Evolutionary conservation across 352 stramenopile genomes (phyloP), one percentile per base, ranked within the genome.

Genomic region (Phytophthora capsici): DNA sequence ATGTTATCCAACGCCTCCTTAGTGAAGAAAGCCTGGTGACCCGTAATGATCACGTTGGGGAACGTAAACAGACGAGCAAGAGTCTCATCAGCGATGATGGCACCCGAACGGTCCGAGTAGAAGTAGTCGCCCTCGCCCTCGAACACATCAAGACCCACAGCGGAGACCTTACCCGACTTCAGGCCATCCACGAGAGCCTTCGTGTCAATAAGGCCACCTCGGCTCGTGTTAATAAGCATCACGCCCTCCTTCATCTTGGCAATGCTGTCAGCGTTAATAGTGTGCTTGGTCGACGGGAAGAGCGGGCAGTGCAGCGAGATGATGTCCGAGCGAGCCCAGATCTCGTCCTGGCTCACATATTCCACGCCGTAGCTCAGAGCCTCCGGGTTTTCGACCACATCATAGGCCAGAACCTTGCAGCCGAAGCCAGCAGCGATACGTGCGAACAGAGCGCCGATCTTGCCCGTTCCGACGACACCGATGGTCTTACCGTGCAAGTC

Each of bases 161-260:
- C 63, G 16, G 77, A 77, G 41, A 98, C 89, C 49, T 95, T 89
- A 44, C 85, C 75, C 12, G 72, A 76, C 65, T 96, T 86, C 32
- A 98, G 77, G 13, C 83, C 89, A 40, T 83, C 63, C 22, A 97
- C 78, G 0, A 98, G 67, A 6, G 88, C 84, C 10, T 77, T 79
- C 14, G 89, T 97, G 62, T 97, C 84, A 34, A 97, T 86, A 6
- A 97, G 66, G 14, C 85, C 89, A 48, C 93, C 91, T 54, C 90
- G 89, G 23, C 83, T 92, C 12, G 89, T 96, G 67, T 98, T 98
- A 65, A 98, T 97, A 10, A 98, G 65, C 63, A 95, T 86, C 3
- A 97, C 88, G 14, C 82, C 75, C 14, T 92, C 61, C 73, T 97
- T 97, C 73, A 98, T 93, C 72, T 93, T 86, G 10, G 71, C 63